Evolutionary conservation across 208 protist genomes (phyloP).

Genomic region (Lotmaria passim): DNA sequence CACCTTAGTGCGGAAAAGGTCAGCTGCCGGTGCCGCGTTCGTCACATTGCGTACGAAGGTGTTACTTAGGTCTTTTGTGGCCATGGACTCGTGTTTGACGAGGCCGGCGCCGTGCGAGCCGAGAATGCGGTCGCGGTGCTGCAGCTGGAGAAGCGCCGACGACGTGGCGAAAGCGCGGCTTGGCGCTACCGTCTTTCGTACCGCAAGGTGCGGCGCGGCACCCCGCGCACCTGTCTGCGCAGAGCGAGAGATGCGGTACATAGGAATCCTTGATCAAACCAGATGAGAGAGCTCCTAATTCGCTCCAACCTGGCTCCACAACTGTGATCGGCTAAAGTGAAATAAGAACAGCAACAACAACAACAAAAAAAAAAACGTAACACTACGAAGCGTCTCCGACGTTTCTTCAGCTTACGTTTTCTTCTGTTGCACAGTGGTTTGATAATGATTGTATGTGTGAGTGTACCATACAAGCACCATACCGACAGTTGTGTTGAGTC

Average conservation of each 20-base stretch:
- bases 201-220: background rate
- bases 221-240: background rate
- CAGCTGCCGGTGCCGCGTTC: constrained; percentile 59
- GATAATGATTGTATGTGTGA: no score
- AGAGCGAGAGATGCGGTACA: constrained; percentile 13
- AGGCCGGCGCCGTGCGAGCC: constrained; percentile 72
- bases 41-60: constrained; percentile 36
- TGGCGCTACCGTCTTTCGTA: background rate
- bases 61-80: constrained; percentile 25
- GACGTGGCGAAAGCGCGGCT: constrained; percentile 24
- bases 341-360: background rate
- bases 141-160: constrained; percentile 33
- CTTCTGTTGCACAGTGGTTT: no score
- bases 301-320: background rate
- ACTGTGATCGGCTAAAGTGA: background rate
- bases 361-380: no score
- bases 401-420: no score
- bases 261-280: background rate
- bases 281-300: no score
- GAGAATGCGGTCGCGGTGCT: constrained; percentile 63
- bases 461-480: no score
- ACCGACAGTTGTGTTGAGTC: no score
- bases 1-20: constrained; percentile 76
- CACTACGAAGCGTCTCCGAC: no score
- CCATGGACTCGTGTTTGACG: constrained; percentile 64